Percentiles rank a stretch among this genome's conserved stretches.
These are phyloP conservation scores for Leavenworthia alabamica DNA, from an alignment of 345 rosid genomes.

Conservation along the genomic window DNA sequence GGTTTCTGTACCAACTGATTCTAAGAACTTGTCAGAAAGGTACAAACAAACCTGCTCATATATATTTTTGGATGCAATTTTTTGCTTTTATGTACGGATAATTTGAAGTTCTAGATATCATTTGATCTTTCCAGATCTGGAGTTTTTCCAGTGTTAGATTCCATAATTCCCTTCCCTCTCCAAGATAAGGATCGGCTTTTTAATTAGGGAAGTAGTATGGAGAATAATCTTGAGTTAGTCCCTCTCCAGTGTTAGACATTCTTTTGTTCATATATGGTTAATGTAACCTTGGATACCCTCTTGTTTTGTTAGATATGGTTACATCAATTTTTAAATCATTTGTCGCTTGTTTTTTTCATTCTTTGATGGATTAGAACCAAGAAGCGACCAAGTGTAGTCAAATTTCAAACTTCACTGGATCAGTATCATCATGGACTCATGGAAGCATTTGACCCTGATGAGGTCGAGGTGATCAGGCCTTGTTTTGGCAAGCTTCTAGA, in stretches of 20 bases:
- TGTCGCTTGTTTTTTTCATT: no score
- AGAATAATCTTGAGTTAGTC: constrained; percentile 33
- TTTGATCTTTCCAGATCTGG: constrained; percentile 41
- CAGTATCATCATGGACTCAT: background rate
- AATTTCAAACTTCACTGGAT: background rate
- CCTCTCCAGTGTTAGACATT: constrained; percentile 31
- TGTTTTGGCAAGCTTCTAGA: background rate
- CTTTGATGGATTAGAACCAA: background rate
- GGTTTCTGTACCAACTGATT: constrained; percentile 30
- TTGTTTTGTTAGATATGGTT: no score
- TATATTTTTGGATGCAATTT: background rate
- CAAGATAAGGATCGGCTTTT: constrained; percentile 22
- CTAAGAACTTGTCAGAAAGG: constrained; percentile 40
- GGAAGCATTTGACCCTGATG: background rate
- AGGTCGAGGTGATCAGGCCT: background rate
- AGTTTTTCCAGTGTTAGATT: constrained; percentile 36
- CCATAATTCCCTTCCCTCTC: constrained; percentile 24
- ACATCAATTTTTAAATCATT: no score
- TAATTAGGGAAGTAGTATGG: constrained; percentile 28
- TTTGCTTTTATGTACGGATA: background rate
- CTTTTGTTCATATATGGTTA: no score
- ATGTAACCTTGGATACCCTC: no score
- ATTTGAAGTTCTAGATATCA: constrained; percentile 12
- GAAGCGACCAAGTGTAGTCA: background rate
- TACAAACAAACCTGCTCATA: constrained; percentile 26